Base-by-base conservation (phyloP, 257 asterid species). In the Ilex asprella region DNA sequence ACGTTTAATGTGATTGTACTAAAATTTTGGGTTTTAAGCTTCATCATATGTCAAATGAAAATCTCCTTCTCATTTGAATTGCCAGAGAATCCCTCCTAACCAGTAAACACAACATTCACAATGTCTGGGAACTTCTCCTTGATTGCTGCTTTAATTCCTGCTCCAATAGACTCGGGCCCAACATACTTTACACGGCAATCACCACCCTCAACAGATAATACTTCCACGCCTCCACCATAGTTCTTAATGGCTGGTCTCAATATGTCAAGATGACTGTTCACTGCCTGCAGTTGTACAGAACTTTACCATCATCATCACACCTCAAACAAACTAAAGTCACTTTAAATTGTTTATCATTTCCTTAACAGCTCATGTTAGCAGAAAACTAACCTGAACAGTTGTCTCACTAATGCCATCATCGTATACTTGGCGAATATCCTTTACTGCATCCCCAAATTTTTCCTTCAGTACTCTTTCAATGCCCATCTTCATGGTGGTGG, bases 401-500 rank as follows among this genome's bases (percentile, higher is more conserved):
- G 84, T 76, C 64, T 67, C 83, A 2, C 60, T 52, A 66, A 30
- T 58, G 29, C 67, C 80, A 21, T 80, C 82, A 63, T 79, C 82
- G n/a, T 82, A 61, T 9, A 86, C 89, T 82, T 91, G 98, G 58
- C 85, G 72, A 64, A 91, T 78, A 57, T 88, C 95, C 81, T 82
- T 86, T 52, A 88, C 60, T 35, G 91, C 81, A 53, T 84, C 89
- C 56, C 98, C 96, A 62, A 91, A 91, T 66, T 91, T 88, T 70
- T 91, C 98, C 78, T 86, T 84, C 44, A 91, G 91, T 50, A 84
- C 95, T 68, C 70, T 84, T 73, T 86, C 96, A 10, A 91, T 83
- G 13, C 98, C 98, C 96, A 91, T 68, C 66, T 76, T 86, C 98
- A 91, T 91, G 44, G 98, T 91, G 21, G 96, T 88, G 1, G 95